These are phyloP conservation scores for Arabis hirsuta DNA, from an alignment of 345 rosid species.

Conservation along the genomic window DNA sequence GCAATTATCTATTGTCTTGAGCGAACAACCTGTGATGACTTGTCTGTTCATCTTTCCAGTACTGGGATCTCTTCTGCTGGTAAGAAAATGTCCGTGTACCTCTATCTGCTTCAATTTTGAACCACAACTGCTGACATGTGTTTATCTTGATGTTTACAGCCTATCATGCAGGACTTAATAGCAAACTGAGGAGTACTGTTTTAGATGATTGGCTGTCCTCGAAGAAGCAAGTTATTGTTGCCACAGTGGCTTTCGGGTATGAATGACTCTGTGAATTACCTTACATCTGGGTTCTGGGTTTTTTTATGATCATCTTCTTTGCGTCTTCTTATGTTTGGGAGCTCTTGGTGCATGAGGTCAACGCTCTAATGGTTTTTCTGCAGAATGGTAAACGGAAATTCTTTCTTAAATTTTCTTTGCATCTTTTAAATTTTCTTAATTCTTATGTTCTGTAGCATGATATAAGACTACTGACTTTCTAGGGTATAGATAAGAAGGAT, in stretches of 20 bases:
- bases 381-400: conserved; percentile 78
- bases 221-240: conserved; percentile 91
- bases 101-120: not conserved
- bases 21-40: conserved; percentile 86
- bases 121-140: conserved; percentile 8
- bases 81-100: conserved; percentile 35
- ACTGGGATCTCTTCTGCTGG: conserved; percentile 89
- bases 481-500: conserved; percentile 98
- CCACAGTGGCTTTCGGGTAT: conserved; percentile 99
- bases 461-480: conserved; percentile 36
- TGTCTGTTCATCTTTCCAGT: conserved; percentile 73
- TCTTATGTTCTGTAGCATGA: conserved; percentile 26
- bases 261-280: conserved; percentile 31
- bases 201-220: conserved; percentile 94
- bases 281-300: conserved; percentile 9
- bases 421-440: not conserved
- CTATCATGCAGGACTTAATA: conserved; percentile 90
- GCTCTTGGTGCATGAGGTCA: conserved; percentile 51
- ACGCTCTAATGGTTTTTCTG: conserved; percentile 49
- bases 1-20: conserved; percentile 96
- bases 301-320: conserved; percentile 49
- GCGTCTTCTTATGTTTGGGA: conserved; percentile 56
- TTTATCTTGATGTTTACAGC: conserved; percentile 55
- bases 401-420: too few relatives aligned
- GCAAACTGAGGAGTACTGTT: conserved; percentile 75